phyloP scores from a whole-genome alignment of 2,329 filamentous ascomycete genomes.

The Trichoderma koningii region DNA sequence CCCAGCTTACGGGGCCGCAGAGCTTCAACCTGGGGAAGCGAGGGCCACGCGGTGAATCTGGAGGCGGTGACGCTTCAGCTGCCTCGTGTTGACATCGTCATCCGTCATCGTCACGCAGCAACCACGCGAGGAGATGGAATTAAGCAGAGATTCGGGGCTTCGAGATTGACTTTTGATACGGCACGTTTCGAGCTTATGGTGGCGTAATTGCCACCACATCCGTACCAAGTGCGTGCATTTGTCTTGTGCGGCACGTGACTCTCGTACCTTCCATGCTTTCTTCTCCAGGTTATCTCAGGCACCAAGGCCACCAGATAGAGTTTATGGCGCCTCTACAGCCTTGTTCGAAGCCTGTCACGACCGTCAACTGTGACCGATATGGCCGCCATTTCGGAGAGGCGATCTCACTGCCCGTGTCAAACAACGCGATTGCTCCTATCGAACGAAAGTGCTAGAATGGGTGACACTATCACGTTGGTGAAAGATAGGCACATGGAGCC shows the following conservation, averaged over 20 bases:
- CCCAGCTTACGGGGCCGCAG: conserved; percentile 11
- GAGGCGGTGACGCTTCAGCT: neutral
- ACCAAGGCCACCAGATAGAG: neutral
- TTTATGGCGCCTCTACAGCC: too few relatives aligned
- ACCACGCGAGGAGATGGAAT: neutral
- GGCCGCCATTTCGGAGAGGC: too few relatives aligned
- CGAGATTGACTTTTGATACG: neutral
- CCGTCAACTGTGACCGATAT: too few relatives aligned
- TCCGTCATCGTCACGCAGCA: neutral
- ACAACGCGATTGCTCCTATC: too few relatives aligned
- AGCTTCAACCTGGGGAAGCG: conserved; percentile 13
- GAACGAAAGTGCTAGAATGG: too few relatives aligned
- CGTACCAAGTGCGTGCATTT: neutral
- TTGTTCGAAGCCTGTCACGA: neutral
- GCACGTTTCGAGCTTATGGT: neutral
- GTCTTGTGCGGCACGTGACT: conserved; percentile 13
- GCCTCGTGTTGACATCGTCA: too few relatives aligned
- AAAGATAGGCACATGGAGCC: neutral
- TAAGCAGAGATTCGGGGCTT: neutral
- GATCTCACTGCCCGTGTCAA: too few relatives aligned
- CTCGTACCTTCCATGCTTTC: neutral
- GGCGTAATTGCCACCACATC: conserved; percentile 12
- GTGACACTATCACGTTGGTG: neutral
- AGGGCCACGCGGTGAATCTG: conserved; percentile 1
- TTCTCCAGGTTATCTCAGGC: neutral